phyloP scores from a whole-genome alignment of 1,139 yeast species.

The Magnusiomyces sp. region DNA sequence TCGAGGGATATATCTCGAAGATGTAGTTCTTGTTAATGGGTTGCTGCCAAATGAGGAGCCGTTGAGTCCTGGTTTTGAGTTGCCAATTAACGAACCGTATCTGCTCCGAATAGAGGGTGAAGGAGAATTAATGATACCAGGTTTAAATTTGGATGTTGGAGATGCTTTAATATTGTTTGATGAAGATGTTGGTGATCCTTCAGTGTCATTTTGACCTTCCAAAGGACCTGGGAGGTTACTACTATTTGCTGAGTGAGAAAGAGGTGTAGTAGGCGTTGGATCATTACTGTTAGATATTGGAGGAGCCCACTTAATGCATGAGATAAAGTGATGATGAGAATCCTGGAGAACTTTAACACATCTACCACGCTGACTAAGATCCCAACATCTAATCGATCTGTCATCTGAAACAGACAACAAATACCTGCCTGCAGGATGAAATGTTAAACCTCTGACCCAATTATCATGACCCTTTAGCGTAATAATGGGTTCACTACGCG shows the following conservation, averaged over 20 bases:
- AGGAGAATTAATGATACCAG: neutral
- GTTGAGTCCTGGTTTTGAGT: too few relatives aligned
- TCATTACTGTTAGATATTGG: slow-evolving; percentile 17
- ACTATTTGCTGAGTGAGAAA: neutral
- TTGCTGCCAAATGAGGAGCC: too few relatives aligned
- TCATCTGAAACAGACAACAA: slow-evolving; percentile 76
- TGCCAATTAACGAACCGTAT: neutral
- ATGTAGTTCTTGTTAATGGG: too few relatives aligned
- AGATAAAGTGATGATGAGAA: slow-evolving; percentile 71
- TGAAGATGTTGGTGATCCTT: slow-evolving; percentile 1
- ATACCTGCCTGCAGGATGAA: slow-evolving; percentile 72
- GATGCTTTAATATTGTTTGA: neutral
- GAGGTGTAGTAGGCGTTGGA: neutral
- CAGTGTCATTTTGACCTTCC: slow-evolving; percentile 4
- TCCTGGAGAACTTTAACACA: slow-evolving; percentile 44
- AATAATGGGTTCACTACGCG: slow-evolving; percentile 54
- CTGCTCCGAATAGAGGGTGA: slow-evolving; percentile 1
- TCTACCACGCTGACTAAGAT: slow-evolving; percentile 45
- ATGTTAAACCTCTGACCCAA: slow-evolving; percentile 66
- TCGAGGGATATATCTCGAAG: too few relatives aligned
- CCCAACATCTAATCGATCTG: slow-evolving; percentile 72
- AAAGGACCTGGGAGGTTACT: neutral
- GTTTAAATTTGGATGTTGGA: neutral
- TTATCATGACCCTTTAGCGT: slow-evolving; percentile 68
- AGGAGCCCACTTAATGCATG: slow-evolving; percentile 54